These are phyloP conservation scores for Linanthus parryae DNA, from an alignment of 148 eudicot species.

Conservation along the genomic window DNA sequence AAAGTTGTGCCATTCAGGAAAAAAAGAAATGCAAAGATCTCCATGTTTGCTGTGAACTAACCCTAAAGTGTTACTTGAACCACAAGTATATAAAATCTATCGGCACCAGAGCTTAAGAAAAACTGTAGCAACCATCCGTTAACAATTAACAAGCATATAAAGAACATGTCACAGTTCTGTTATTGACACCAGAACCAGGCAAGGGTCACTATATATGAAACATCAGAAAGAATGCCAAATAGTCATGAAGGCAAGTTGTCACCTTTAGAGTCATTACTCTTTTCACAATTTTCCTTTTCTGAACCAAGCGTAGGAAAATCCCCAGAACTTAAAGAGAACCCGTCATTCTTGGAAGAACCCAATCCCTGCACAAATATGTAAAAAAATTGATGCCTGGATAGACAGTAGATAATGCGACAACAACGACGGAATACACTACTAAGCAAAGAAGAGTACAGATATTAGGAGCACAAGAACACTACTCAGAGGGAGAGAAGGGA, in stretches of 20 bases:
- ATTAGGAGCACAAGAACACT: too few relatives aligned
- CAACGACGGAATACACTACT: constrained; percentile 2
- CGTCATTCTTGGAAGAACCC: constrained; percentile 32
- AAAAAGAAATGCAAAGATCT: too few relatives aligned
- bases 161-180: too few relatives aligned
- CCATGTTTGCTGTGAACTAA: too few relatives aligned
- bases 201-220: not conserved
- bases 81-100: too few relatives aligned
- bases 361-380: constrained; percentile 41
- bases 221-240: not conserved
- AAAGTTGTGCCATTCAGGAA: too few relatives aligned
- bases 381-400: not conserved
- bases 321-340: constrained; percentile 75
- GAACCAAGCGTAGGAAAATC: constrained; percentile 92
- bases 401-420: constrained; percentile 1
- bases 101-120: not conserved
- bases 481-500: too few relatives aligned
- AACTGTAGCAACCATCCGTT: not conserved
- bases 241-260: constrained; percentile 12
- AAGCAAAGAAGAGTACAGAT: too few relatives aligned
- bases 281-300: constrained; percentile 54
- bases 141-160: too few relatives aligned
- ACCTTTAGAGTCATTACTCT: constrained; percentile 48
- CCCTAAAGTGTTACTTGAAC: too few relatives aligned
- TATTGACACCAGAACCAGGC: not conserved